Evolutionary conservation across 805 yeast species (phyloP).

Genomic region (Ogataea methanolica): DNA sequence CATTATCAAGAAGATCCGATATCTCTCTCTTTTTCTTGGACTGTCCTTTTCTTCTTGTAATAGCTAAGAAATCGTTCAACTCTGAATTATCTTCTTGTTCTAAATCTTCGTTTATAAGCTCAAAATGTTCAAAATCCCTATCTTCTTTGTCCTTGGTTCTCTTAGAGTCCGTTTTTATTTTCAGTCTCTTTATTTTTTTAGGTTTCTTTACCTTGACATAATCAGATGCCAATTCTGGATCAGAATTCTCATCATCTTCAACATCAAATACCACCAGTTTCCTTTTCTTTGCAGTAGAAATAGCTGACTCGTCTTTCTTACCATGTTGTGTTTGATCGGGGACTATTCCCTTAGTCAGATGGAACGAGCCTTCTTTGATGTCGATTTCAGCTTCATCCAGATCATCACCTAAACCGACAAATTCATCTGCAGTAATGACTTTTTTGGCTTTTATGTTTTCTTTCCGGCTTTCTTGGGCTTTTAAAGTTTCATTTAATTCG

Average conservation of each 20-base stretch:
- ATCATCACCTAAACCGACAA: slow-evolving; percentile 5
- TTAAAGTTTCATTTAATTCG: slow-evolving; percentile 11
- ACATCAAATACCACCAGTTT: slow-evolving; percentile 14
- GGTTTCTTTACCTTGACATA: slow-evolving; percentile 11
- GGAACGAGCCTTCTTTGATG: slow-evolving; percentile 18
- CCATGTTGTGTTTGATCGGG: not conserved
- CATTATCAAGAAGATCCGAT: not conserved
- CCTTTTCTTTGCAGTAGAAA: slow-evolving; percentile 3
- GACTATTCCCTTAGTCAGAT: slow-evolving; percentile 19
- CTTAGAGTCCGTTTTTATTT: slow-evolving; percentile 8
- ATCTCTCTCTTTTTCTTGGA: slow-evolving; percentile 11
- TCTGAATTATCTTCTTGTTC: slow-evolving; percentile 23
- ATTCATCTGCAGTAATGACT: slow-evolving; percentile 26
- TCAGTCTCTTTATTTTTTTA: slow-evolving; percentile 20
- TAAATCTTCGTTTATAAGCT: slow-evolving; percentile 24
- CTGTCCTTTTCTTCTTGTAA: slow-evolving; percentile 27
- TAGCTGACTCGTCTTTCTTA: not conserved
- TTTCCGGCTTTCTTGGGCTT: slow-evolving; percentile 17
- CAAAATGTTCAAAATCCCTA: slow-evolving; percentile 22
- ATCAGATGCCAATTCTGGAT: slow-evolving; percentile 4
- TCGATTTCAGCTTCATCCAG: slow-evolving; percentile 23
- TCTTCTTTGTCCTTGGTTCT: slow-evolving; percentile 16
- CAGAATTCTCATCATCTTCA: slow-evolving; percentile 12
- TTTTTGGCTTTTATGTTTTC: slow-evolving; percentile 18
- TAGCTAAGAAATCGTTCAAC: slow-evolving; percentile 24